Conservation (phyloP, 2,329 filamentous ascomycete genomes). For the Aspergillus quadrilineatus region DNA sequence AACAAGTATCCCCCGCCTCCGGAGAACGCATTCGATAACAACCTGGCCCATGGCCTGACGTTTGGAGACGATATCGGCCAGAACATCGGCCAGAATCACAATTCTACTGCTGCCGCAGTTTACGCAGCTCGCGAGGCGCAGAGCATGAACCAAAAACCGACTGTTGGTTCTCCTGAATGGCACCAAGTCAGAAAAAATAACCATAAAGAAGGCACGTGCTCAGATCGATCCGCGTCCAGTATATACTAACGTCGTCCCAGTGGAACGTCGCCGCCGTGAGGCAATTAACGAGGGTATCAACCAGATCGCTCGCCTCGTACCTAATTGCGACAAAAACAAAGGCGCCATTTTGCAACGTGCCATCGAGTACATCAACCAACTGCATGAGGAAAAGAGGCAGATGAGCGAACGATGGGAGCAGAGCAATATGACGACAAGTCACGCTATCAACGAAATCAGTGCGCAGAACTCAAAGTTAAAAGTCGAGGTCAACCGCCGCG, state of each 20-base stretch:
- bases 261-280: constrained; percentile 92
- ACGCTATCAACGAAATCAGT: constrained; percentile 76
- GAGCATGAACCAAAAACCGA: constrained; percentile 66
- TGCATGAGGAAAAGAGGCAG: constrained; percentile 53
- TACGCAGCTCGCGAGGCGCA: constrained; percentile 54
- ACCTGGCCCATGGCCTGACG: constrained; percentile 35
- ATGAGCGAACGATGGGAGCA: constrained; percentile 44
- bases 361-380: constrained; percentile 88
- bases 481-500: constrained; percentile 80
- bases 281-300: constrained; percentile 99
- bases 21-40: constrained; percentile 39
- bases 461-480: constrained; percentile 94
- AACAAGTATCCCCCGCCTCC: constrained; percentile 48
- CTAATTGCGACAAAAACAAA: constrained; percentile 98
- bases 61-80: constrained; percentile 45
- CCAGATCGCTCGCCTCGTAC: constrained; percentile 95
- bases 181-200: constrained; percentile 96
- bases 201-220: constrained; percentile 84
- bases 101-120: constrained; percentile 60
- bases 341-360: constrained; percentile 92
- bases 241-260: constrained; percentile 49
- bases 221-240: constrained; percentile 9
- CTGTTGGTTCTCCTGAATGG: constrained; percentile 96
- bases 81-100: constrained; percentile 41
- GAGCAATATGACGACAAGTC: constrained; percentile 45